Evolutionary conservation across 371 early-diverging fungal species (phyloP).

Genomic region (Mycotypha africana): DNA sequence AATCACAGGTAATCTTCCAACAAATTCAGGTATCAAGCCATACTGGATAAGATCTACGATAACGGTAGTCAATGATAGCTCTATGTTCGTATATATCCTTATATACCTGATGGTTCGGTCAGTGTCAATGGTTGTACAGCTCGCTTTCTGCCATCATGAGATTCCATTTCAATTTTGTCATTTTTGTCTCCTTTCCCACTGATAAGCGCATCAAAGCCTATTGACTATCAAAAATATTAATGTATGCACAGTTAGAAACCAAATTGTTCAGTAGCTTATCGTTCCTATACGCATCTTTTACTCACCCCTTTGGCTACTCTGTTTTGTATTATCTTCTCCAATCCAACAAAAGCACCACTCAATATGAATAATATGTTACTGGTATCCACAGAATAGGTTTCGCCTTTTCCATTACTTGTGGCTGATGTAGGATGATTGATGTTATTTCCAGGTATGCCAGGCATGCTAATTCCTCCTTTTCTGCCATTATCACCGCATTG

Average conservation of each 20-base stretch:
- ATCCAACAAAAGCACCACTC: slow-evolving; percentile 86
- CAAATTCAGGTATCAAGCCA: slow-evolving; percentile 89
- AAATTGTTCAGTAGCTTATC: too few species aligned
- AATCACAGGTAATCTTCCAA: slow-evolving; percentile 80
- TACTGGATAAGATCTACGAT: slow-evolving; percentile 81
- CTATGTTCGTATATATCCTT: too few species aligned
- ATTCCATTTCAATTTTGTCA: slow-evolving; percentile 3
- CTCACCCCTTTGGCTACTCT: slow-evolving; percentile 67
- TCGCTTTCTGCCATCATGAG: not conserved
- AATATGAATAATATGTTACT: slow-evolving; percentile 88
- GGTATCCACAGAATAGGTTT: slow-evolving; percentile 80
- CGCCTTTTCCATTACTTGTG: slow-evolving; percentile 62
- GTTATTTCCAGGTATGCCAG: too few species aligned
- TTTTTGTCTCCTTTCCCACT: slow-evolving; percentile 9
- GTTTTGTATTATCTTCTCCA: slow-evolving; percentile 77
- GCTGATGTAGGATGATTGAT: too few species aligned
- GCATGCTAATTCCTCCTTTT: too few species aligned
- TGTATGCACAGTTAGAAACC: too few species aligned
- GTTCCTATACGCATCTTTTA: too few species aligned
- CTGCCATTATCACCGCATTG: too few species aligned
- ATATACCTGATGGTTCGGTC: slow-evolving; percentile 55
- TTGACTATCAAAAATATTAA: slow-evolving; percentile 49
- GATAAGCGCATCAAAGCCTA: slow-evolving; percentile 69
- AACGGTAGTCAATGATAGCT: too few species aligned
- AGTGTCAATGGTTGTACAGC: slow-evolving; percentile 57